Evolutionary conservation across 805 yeast genomes (phyloP).

Genomic region (Suhomyces sp.): DNA sequence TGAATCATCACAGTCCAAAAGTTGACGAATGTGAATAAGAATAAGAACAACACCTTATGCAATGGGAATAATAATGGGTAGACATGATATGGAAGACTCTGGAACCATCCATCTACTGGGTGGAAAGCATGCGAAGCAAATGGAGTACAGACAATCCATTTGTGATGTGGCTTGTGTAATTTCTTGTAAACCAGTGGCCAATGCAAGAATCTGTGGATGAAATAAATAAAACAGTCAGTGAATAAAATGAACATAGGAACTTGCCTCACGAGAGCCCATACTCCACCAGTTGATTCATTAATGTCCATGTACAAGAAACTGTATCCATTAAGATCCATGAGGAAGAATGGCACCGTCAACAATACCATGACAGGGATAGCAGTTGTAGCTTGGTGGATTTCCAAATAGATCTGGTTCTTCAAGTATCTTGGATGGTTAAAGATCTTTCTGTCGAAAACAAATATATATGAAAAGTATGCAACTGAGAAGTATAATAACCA

Average conservation of each 20-base stretch:
- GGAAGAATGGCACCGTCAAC: slow-evolving; percentile 87
- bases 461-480: slow-evolving; percentile 74
- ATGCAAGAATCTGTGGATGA: slow-evolving; percentile 90
- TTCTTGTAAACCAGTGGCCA: slow-evolving; percentile 86
- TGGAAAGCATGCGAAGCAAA: slow-evolving; percentile 98
- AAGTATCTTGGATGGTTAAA: slow-evolving; percentile 95
- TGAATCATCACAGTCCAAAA: slow-evolving; percentile 99
- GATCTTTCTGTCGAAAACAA: slow-evolving; percentile 82
- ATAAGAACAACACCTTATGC: slow-evolving; percentile 79
- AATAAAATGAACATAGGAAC: slow-evolving; percentile 81
- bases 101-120: slow-evolving; percentile 94
- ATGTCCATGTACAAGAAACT: slow-evolving; percentile 73
- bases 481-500: slow-evolving; percentile 74
- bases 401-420: slow-evolving; percentile 88
- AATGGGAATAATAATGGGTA: slow-evolving; percentile 92
- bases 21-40: slow-evolving; percentile 86
- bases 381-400: slow-evolving; percentile 71
- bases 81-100: slow-evolving; percentile 89
- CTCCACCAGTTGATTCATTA: slow-evolving; percentile 63
- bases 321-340: slow-evolving; percentile 79
- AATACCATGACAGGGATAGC: slow-evolving; percentile 90
- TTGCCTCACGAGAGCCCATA: slow-evolving; percentile 64
- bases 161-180: slow-evolving; percentile 96
- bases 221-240: slow-evolving; percentile 90
- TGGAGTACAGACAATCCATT: slow-evolving; percentile 98